phyloP scores from a whole-genome alignment of 352 stramenopile species.

The Phytophthora litchii region DNA sequence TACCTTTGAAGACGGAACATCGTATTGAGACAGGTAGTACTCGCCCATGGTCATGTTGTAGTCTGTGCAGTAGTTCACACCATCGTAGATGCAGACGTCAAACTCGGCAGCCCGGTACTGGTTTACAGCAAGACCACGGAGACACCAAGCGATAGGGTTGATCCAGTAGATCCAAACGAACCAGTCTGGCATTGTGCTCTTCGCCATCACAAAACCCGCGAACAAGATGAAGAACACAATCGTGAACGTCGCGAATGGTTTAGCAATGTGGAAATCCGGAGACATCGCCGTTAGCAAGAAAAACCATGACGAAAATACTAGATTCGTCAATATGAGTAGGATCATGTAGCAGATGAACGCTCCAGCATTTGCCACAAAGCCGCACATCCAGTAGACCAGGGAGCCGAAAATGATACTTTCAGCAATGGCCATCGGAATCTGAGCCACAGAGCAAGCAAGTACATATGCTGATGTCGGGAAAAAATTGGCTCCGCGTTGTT shows the following conservation, averaged over 20 bases:
- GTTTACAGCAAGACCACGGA: constrained; percentile 40
- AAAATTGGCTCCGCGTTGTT: constrained; percentile 57
- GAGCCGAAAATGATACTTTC: constrained; percentile 70
- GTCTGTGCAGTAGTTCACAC: constrained; percentile 33
- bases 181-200: constrained; percentile 48
- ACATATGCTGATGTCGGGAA: constrained; percentile 72
- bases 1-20: constrained; percentile 25
- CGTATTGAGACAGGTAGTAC: constrained; percentile 41
- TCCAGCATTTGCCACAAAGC: constrained; percentile 43
- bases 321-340: constrained; percentile 41
- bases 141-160: constrained; percentile 58
- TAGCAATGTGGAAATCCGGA: constrained; percentile 45
- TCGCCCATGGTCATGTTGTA: constrained; percentile 39
- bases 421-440: constrained; percentile 45
- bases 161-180: constrained; percentile 75
- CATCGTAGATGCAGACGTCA: constrained; percentile 33
- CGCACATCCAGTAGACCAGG: constrained; percentile 59
- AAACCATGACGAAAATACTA: constrained; percentile 46
- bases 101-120: constrained; percentile 28
- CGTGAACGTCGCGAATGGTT: constrained; percentile 49
- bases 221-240: constrained; percentile 63
- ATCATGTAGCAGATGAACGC: constrained; percentile 46
- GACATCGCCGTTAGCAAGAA: constrained; percentile 37
- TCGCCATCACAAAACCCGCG: constrained; percentile 54
- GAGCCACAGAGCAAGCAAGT: constrained; percentile 43